Evolutionary conservation across 1,284 basidiomycete species (phyloP).

Genomic region (Cutaneotrichosporon sp.): DNA sequence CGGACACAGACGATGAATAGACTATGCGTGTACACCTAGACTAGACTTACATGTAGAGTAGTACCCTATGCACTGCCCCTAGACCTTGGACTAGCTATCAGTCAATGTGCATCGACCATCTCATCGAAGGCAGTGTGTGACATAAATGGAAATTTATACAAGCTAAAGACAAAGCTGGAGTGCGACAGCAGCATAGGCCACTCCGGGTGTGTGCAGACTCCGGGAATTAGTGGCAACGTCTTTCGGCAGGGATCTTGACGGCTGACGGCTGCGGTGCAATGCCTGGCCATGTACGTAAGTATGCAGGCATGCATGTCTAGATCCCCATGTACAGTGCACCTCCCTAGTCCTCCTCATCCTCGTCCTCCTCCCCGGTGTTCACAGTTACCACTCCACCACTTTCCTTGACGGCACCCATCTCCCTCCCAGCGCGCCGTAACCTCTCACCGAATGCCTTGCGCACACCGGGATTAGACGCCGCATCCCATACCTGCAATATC

Average conservation of each 20-base stretch:
- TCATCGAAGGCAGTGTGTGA: too few species aligned
- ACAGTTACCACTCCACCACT: slow-evolving; percentile 65
- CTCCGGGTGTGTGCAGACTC: too few species aligned
- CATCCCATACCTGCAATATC: slow-evolving; percentile 91
- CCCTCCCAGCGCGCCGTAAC: slow-evolving; percentile 63
- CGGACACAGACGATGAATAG: background rate
- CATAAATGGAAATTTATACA: too few species aligned
- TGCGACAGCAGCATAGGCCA: too few species aligned
- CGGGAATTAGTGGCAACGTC: too few species aligned
- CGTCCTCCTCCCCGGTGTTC: slow-evolving; percentile 61
- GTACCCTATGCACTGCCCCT: background rate
- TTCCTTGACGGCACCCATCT: slow-evolving; percentile 56
- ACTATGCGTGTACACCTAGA: background rate
- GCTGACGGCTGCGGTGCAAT: too few species aligned
- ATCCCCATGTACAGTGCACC: too few species aligned
- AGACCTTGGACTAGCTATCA: too few species aligned
- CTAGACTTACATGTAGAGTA: slow-evolving; percentile 4
- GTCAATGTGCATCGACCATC: too few species aligned
- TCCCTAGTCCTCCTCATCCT: slow-evolving; percentile 59
- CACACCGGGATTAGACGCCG: slow-evolving; percentile 69
- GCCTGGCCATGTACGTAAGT: too few species aligned
- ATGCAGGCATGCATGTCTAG: background rate
- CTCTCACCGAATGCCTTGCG: slow-evolving; percentile 73
- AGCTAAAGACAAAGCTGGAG: too few species aligned
- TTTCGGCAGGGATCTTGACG: too few species aligned